Percentiles rank a stretch among this genome's conserved stretches.
Evolutionary conservation across 1,284 basidiomycete genomes (phyloP).

Genomic region (Testicularia cyperi): DNA sequence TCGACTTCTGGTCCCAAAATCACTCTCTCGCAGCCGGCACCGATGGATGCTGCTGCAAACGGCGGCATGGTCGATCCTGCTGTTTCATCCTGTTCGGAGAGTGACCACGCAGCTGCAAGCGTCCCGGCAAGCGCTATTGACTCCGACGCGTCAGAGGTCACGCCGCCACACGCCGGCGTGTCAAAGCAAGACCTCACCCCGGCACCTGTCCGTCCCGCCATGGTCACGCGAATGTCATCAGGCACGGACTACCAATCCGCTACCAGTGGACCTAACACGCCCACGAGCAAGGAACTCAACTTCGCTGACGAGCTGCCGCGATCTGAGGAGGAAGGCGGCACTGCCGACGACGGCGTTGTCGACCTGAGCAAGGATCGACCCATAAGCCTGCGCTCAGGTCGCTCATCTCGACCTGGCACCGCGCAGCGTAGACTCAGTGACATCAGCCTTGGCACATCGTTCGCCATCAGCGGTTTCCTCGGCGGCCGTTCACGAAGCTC

Average conservation of each 20-base stretch:
- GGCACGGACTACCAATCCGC: conserved; percentile 27
- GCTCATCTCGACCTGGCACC: conserved; percentile 29
- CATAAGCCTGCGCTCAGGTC: conserved; percentile 10
- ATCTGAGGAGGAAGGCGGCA: background rate
- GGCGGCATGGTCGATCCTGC: too few relatives aligned
- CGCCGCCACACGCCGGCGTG: too few relatives aligned
- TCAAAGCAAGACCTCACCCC: too few relatives aligned
- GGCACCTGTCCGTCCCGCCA: background rate
- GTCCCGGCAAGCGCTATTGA: too few relatives aligned
- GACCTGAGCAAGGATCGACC: background rate
- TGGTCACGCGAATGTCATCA: conserved; percentile 6
- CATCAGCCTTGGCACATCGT: conserved; percentile 46
- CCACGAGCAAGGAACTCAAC: conserved; percentile 2
- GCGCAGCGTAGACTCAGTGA: conserved; percentile 40
- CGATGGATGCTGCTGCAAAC: background rate
- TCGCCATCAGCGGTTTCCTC: conserved; percentile 44
- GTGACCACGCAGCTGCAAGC: too few relatives aligned
- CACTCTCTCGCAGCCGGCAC: conserved; percentile 5
- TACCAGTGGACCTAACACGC: conserved; percentile 27
- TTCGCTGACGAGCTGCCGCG: too few relatives aligned
- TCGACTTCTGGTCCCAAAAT: conserved; percentile 17
- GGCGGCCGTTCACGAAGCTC: conserved; percentile 4
- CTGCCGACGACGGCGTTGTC: background rate
- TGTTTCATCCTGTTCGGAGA: too few relatives aligned
- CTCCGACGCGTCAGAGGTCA: background rate